Evolutionary conservation across 139 green algal species (phyloP), one percentile per base, ranked within the genome.

Genomic region (Asterochloris erici): DNA sequence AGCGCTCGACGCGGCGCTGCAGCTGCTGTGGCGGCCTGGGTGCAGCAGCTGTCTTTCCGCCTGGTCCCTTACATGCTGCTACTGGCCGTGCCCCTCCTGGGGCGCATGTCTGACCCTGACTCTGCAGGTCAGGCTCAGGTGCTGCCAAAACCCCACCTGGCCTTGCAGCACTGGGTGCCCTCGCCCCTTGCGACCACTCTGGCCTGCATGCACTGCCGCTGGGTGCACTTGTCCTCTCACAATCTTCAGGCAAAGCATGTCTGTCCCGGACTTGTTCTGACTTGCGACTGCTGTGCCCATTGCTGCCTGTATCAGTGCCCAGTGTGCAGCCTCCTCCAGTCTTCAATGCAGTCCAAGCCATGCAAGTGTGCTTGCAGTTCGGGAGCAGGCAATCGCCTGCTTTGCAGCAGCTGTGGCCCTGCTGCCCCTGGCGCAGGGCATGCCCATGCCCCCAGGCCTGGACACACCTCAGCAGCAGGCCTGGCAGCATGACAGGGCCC

Each of bases 31-130:
- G 64, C 71, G 23, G 68, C 27, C 9, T 82, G 91, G 12, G 81
- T 87, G 29, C 24, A 74, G 23, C 23, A 19, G 11, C 79, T 87
- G n/a, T 64, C n/a, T 12, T 24, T 23, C 29, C 17, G 21, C 27
- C 38, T 97, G 77, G 91, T 92, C 77, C 89, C 89, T 13, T 97
- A 96, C 85, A 81, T 84, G 23, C 84, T 93, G 63, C 90, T 98
- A 77, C 85, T 98, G 75, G 88, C 97, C 28, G 94, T 98, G 26
- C 95, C 95, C 26, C 89, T 98, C 69, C 90, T 99, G 86, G 90
- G 88, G 15, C 89, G 93, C 78, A 98, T 98, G 95, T 91, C 84
- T 71, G 96, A 99, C 87, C 82, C 93, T 0, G 63, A 82, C 12
- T 61, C 83, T 0, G 75, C 75, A 29, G 90, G 98, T 15, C 85